phyloP scores from a whole-genome alignment of 2,329 filamentous ascomycete genomes.

The Pseudogymnoascus sp. region DNA sequence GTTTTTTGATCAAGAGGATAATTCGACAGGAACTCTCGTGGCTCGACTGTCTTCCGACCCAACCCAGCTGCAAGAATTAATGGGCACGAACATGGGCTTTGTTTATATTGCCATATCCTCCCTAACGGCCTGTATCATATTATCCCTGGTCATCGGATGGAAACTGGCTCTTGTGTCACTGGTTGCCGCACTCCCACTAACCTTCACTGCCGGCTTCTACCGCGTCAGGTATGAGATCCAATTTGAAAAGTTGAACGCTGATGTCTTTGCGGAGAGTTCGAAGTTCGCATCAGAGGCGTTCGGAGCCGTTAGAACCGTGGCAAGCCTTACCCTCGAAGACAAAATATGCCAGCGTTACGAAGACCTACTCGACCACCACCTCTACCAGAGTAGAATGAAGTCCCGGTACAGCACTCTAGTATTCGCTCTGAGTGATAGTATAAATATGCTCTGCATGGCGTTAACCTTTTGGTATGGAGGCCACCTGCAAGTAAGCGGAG shows the following conservation, averaged over 20 bases:
- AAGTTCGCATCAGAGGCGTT: slow-evolving; percentile 58
- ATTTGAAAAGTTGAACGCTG: slow-evolving; percentile 49
- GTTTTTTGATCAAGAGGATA: slow-evolving; percentile 38
- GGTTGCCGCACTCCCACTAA: slow-evolving; percentile 48
- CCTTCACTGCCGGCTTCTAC: slow-evolving; percentile 39
- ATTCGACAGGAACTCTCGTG: slow-evolving; percentile 40
- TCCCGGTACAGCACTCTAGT: slow-evolving; percentile 41
- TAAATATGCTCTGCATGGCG: slow-evolving; percentile 50
- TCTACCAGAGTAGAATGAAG: slow-evolving; percentile 39
- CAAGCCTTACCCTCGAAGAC: slow-evolving; percentile 53
- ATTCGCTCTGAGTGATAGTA: slow-evolving; percentile 46
- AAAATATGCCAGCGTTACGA: slow-evolving; percentile 45
- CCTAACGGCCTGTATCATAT: slow-evolving; percentile 54
- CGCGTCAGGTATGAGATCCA: slow-evolving; percentile 46
- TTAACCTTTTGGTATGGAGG: slow-evolving; percentile 48
- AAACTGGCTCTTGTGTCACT: slow-evolving; percentile 63
- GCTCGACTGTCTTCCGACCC: slow-evolving; percentile 41
- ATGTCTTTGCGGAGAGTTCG: slow-evolving; percentile 52
- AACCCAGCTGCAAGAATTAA: slow-evolving; percentile 41
- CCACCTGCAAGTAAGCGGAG: slow-evolving; percentile 32
- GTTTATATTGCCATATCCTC: slow-evolving; percentile 56
- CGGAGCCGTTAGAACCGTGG: slow-evolving; percentile 53
- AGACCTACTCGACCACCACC: slow-evolving; percentile 38
- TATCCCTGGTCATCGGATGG: slow-evolving; percentile 68
- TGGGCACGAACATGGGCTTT: slow-evolving; percentile 44